Evolutionary conservation across 2,329 filamentous ascomycete genomes (phyloP), one percentile per base, ranked within the genome.

Genomic region (Trichoderma atroviride): DNA sequence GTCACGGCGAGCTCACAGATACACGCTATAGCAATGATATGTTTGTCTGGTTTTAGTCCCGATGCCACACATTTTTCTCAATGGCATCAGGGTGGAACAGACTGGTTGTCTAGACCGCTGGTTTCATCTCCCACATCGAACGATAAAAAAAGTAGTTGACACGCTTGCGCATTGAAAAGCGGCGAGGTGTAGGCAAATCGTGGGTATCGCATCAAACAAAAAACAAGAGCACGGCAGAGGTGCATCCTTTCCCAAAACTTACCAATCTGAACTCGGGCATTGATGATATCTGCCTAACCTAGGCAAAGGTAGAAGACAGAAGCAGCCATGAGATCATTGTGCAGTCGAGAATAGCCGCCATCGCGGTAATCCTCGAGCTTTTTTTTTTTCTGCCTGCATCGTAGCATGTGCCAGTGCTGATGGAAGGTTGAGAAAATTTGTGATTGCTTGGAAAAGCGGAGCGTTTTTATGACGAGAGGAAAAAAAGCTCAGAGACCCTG

Each of bases 21-120:
- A 27, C 1, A 52, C 47, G 35, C 37, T 14, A 14, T 35, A 50
- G 72, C 71, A 74, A 74, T 57, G 60, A 71, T 68, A 84, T 88
- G 85, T 89, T 76, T 85, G 86, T 86, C 86, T 85, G 83, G 82
- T 84, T 84, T 84, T 89, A 89, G 87, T 89, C 87, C 87, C 83
- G 83, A 82, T 83, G 80, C 80, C 85, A 85, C 85, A 88, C 83
- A 79, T 64, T 74, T 74, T 70, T 73, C 70, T 85, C 83, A 81
- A 84, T 86, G 83, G 81, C 82, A 85, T 81, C 86, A 87, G 87
- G 87, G 87, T 89, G 87, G 87, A 89, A 84, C 81, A 84, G 86
- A 87, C 86, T 77, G 87, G 87, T 86, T 89, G 87, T 89, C 87
- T 88, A 88, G 87, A 86, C 87, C 87, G 79, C 84, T 79, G 80